phyloP scores from a whole-genome alignment of 805 yeast species.

The Clavispora fructus region DNA sequence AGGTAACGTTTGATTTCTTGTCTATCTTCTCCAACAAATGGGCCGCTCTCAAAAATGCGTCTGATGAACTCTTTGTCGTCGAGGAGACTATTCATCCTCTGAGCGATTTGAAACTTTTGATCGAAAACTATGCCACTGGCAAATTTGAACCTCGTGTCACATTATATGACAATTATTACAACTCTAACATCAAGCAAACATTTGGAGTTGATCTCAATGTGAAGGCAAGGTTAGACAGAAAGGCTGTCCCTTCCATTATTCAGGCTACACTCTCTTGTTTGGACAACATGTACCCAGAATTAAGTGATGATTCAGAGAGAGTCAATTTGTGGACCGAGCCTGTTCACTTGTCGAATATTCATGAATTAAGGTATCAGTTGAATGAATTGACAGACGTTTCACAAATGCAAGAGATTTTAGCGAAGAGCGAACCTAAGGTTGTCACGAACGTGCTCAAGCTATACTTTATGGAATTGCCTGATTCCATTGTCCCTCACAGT shows the following conservation, averaged over 20 bases:
- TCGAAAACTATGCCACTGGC: conserved; percentile 70
- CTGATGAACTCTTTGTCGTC: conserved; percentile 55
- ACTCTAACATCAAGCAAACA: conserved; percentile 59
- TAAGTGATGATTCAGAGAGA: conserved; percentile 64
- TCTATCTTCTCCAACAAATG: conserved; percentile 60
- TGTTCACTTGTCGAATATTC: conserved; percentile 56
- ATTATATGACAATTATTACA: conserved; percentile 76
- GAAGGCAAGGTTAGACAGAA: conserved; percentile 65
- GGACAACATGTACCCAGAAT: conserved; percentile 66
- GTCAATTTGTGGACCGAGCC: conserved; percentile 64
- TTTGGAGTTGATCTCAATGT: conserved; percentile 77
- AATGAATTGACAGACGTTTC: conserved; percentile 31
- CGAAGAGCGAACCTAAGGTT: conserved; percentile 45
- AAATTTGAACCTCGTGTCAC: conserved; percentile 66
- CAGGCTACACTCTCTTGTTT: conserved; percentile 59
- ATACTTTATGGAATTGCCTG: conserved; percentile 75
- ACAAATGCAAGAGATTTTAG: conserved; percentile 30
- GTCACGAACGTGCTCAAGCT: conserved; percentile 67
- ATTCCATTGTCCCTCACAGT: conserved; percentile 61
- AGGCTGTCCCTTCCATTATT: conserved; percentile 64
- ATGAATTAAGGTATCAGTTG: conserved; percentile 52
- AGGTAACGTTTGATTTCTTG: conserved; percentile 67
- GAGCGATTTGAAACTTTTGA: conserved; percentile 59
- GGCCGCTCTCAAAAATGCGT: conserved; percentile 49
- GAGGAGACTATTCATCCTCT: conserved; percentile 72